Evolutionary conservation across 2,329 filamentous ascomycete genomes (phyloP), one percentile per base, ranked within the genome.

Genomic region (Scytalidium lignicola): DNA sequence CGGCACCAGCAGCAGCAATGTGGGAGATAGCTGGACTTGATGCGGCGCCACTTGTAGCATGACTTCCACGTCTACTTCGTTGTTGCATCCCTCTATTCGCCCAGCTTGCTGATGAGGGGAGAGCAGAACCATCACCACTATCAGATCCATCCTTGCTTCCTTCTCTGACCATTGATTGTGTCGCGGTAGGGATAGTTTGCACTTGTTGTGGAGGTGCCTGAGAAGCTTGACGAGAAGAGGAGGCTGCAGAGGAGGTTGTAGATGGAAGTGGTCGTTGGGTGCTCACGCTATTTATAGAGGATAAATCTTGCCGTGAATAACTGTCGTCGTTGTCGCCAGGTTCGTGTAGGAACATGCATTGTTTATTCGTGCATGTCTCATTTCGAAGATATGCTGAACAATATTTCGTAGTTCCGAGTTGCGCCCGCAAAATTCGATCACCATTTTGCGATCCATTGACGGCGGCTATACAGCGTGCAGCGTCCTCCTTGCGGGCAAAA

Each of bases 261-360:
- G 69, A 70, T 3, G 74, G 71, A 45, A 87, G 71, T 1, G 84
- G 83, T 29, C 86, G 80, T 64, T 85, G 90, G 1, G 87, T 90
- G 54, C 86, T 88, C 49, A 90, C 84, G 52, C 88, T 92, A 62
- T 96, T 97, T 76, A 96, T 88, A 17, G 91, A 95, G 1, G 92
- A 97, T 32, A 97, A 71, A 67, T 96, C 92, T 65, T 96, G 90
- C 43, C 93, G 82, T 8, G 90, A 95, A 65, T 96, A 97, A 69
- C 90, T 96, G 63, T 97, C 92, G 58, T 93, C 92, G 60, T 96
- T 93, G 63, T 99, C 93, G n/a, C 93, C 95, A 37, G 93, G 88
- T 69, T 99, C 95, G 64, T 99, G 93, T 45, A 99, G 71, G 67
- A 99, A 99, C 82, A 96, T 99, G 74, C 93, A 99, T 55, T 93